Evolutionary conservation across 164 flowering plant genomes (phyloP).

Genomic region (Piper longum): DNA sequence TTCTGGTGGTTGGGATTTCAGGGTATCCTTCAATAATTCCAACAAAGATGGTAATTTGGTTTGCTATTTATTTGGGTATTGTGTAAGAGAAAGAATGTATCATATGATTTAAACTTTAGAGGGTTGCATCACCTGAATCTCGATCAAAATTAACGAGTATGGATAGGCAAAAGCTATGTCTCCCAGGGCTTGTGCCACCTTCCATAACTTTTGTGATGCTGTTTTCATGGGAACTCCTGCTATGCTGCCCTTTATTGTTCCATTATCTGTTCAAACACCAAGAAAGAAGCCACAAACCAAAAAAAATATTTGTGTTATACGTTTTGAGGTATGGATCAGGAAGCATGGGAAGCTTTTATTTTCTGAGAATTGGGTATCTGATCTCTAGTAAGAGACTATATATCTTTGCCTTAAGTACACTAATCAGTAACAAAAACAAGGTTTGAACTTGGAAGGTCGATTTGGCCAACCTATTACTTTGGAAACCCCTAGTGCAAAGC

Average conservation of each 20-base stretch:
- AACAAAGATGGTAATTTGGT: no score
- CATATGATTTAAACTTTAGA: no score
- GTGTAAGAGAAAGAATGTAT: not conserved
- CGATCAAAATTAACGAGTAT: slow-evolving; percentile 47
- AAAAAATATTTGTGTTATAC: no score
- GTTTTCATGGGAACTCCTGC: slow-evolving; percentile 31
- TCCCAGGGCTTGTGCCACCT: slow-evolving; percentile 53
- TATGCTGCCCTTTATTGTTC: slow-evolving; percentile 41
- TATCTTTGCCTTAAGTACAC: no score
- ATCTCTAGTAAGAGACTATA: no score
- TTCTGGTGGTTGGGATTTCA: slow-evolving; percentile 59
- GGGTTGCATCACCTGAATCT: slow-evolving; percentile 43
- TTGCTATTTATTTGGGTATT: no score
- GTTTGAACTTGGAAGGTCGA: no score
- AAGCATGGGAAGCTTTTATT: no score
- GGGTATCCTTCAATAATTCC: slow-evolving; percentile 37
- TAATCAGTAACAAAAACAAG: no score
- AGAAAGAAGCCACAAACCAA: no score
- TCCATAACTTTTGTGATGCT: slow-evolving; percentile 33
- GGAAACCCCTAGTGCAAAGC: slow-evolving; percentile 35
- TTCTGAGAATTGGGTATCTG: not conserved
- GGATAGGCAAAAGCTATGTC: slow-evolving; percentile 83
- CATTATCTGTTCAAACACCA: slow-evolving; percentile 29
- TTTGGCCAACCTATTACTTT: slow-evolving; percentile 39
- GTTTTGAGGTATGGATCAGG: no score